phyloP scores from a whole-genome alignment of 192 early-diverging fungal species.

The Entomortierella chlamydospora region DNA sequence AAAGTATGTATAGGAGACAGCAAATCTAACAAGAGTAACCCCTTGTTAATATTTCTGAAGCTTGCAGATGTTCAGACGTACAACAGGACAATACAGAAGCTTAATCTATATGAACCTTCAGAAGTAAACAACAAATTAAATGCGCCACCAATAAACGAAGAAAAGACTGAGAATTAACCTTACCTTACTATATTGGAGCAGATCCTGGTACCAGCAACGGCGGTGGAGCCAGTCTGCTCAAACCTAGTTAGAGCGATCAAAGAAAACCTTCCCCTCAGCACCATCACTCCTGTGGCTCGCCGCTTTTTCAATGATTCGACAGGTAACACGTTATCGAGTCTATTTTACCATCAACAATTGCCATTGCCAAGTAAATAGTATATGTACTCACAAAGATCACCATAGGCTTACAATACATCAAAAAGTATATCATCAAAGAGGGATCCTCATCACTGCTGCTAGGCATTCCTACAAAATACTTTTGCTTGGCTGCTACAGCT shows the following conservation, averaged over 20 bases:
- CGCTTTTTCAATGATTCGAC: slow-evolving; percentile 67
- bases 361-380: too few species aligned
- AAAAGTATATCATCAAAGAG: slow-evolving; percentile 63
- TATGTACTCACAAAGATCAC: not conserved
- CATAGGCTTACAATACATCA: slow-evolving; percentile 51
- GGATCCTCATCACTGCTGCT: slow-evolving; percentile 53
- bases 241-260: slow-evolving; percentile 65
- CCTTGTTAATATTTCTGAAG: slow-evolving; percentile 33
- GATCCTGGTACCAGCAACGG: slow-evolving; percentile 66
- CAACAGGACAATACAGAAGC: slow-evolving; percentile 68
- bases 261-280: slow-evolving; percentile 51
- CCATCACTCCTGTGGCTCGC: slow-evolving; percentile 63
- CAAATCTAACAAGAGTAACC: too few species aligned
- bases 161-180: not conserved
- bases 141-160: not conserved
- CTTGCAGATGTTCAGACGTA: slow-evolving; percentile 74
- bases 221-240: slow-evolving; percentile 61
- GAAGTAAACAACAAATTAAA: slow-evolving; percentile 63
- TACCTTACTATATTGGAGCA: slow-evolving; percentile 3
- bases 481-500: slow-evolving; percentile 66
- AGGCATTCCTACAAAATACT: slow-evolving; percentile 65
- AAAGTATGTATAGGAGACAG: too few species aligned
- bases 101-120: slow-evolving; percentile 65
- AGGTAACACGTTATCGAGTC: slow-evolving; percentile 21
- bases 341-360: slow-evolving; percentile 10